Evolutionary conservation across 1,139 yeast species (phyloP).

Genomic region (Yamadazyma diospyri): DNA sequence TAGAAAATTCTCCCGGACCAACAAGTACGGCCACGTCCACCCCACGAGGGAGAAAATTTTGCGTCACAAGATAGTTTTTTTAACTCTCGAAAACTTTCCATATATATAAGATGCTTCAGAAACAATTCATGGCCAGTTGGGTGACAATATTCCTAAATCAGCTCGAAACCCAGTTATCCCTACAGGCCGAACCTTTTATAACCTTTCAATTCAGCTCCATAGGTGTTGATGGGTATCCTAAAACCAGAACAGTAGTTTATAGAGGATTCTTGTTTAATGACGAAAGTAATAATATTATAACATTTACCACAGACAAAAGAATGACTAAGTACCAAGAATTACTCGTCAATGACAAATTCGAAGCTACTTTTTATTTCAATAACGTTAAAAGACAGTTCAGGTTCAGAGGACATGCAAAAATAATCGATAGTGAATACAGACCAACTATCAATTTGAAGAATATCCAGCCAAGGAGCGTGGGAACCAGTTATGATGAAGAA

Average conservation of each 20-base stretch:
- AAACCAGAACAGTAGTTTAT: constrained; percentile 64
- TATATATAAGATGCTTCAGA: constrained; percentile 17
- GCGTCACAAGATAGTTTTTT: constrained; percentile 5
- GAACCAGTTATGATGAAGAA: constrained; percentile 11
- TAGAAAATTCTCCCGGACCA: too few species aligned
- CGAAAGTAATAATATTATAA: constrained; percentile 60
- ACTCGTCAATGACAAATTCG: constrained; percentile 50
- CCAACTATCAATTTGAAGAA: constrained; percentile 34
- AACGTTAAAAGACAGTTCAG: constrained; percentile 64
- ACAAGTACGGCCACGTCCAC: too few species aligned
- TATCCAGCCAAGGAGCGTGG: constrained; percentile 18
- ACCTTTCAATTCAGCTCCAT: constrained; percentile 71
- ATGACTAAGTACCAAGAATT: constrained; percentile 61
- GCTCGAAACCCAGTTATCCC: constrained; percentile 38
- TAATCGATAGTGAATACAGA: constrained; percentile 32
- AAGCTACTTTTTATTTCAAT: constrained; percentile 74
- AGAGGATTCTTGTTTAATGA: constrained; percentile 77
- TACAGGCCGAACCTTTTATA: constrained; percentile 41
- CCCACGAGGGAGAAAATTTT: constrained; percentile 5
- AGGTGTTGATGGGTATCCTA: constrained; percentile 54
- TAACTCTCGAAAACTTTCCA: neutral
- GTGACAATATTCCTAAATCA: constrained; percentile 56
- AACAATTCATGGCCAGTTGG: constrained; percentile 69
- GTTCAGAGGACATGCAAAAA: constrained; percentile 60
- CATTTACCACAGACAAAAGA: constrained; percentile 72